Percentiles rank a stretch among this genome's conserved stretches.
Conservation (phyloP, 2,329 filamentous ascomycete species). For the Fusarium gaditjirri region DNA sequence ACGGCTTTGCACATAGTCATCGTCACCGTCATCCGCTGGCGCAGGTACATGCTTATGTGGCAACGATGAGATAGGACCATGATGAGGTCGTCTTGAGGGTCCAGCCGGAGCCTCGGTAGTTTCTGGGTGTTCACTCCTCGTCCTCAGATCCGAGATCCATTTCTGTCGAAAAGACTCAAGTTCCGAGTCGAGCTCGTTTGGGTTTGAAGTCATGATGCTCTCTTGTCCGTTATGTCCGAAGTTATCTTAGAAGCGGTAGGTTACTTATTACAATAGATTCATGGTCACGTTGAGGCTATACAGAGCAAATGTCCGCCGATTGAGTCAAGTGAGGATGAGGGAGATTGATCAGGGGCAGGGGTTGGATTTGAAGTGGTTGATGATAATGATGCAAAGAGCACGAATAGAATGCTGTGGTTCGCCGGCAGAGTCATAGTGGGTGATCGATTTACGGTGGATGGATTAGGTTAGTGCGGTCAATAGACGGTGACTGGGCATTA, state of each 20-base stretch:
- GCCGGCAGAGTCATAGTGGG: conserved; percentile 34
- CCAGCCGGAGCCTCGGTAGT: conserved; percentile 10
- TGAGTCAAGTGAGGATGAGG: conserved; percentile 28
- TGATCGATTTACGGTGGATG: conserved; percentile 12
- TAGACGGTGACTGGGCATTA: neutral
- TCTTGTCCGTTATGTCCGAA: conserved; percentile 29
- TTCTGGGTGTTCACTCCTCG: conserved; percentile 47
- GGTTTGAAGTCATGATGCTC: conserved; percentile 31
- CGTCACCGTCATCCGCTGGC: conserved; percentile 48
- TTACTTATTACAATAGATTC: conserved; percentile 28
- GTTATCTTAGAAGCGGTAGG: neutral
- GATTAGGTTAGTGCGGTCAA: conserved; percentile 16
- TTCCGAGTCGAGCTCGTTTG: conserved; percentile 68
- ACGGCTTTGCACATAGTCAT: conserved; percentile 49
- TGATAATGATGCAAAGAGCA: conserved; percentile 38
- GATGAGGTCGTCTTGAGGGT: conserved; percentile 28
- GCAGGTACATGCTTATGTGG: conserved; percentile 21
- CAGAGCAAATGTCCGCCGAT: neutral
- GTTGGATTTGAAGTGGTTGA: neutral
- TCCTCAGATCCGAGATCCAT: conserved; percentile 83
- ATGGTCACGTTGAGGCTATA: conserved; percentile 32
- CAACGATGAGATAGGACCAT: conserved; percentile 36
- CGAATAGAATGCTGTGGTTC: conserved; percentile 32
- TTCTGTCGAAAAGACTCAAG: conserved; percentile 86
- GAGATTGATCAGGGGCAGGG: neutral